phyloP scores from a whole-genome alignment of 768 basidiomycete genomes.

The Pulveroboletus ravenelii region DNA sequence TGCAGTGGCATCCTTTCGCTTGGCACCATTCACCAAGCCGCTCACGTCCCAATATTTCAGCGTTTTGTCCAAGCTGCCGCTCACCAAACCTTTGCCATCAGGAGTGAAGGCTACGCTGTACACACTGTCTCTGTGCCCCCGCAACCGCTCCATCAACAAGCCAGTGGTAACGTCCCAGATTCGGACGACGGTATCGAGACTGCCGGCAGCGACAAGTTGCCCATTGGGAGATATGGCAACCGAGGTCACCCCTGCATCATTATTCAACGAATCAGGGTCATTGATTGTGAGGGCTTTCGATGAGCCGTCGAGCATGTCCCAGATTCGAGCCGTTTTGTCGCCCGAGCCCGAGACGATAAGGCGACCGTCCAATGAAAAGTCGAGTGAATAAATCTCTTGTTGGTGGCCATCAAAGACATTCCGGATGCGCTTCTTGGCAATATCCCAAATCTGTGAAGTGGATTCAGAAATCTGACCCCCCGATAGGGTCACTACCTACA shows the following conservation, averaged over 20 bases:
- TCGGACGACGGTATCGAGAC: slow-evolving; percentile 70
- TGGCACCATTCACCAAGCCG: slow-evolving; percentile 28
- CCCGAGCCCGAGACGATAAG: slow-evolving; percentile 89
- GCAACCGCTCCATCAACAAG: slow-evolving; percentile 61
- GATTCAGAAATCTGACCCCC: slow-evolving; percentile 3
- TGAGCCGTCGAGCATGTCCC: slow-evolving; percentile 48
- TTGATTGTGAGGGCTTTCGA: slow-evolving; percentile 36
- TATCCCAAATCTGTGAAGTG: slow-evolving; percentile 81
- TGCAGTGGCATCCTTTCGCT: slow-evolving; percentile 32
- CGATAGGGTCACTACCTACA: slow-evolving; percentile 39
- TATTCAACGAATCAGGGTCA: slow-evolving; percentile 45
- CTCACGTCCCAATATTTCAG: slow-evolving; percentile 82
- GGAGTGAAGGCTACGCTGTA: slow-evolving; percentile 92
- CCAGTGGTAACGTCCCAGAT: slow-evolving; percentile 76
- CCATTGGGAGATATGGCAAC: slow-evolving; percentile 79
- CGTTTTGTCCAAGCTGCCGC: slow-evolving; percentile 87
- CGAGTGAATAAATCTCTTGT: slow-evolving; percentile 92
- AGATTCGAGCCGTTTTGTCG: slow-evolving; percentile 64
- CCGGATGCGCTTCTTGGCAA: slow-evolving; percentile 71
- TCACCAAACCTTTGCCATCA: slow-evolving; percentile 83
- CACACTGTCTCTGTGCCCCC: slow-evolving; percentile 80
- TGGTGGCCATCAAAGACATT: slow-evolving; percentile 84
- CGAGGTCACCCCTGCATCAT: slow-evolving; percentile 69
- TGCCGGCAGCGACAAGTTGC: slow-evolving; percentile 59
- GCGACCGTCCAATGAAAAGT: slow-evolving; percentile 82